Base-by-base conservation (phyloP, 2,329 filamentous ascomycete species). In the Massarina eburnea region DNA sequence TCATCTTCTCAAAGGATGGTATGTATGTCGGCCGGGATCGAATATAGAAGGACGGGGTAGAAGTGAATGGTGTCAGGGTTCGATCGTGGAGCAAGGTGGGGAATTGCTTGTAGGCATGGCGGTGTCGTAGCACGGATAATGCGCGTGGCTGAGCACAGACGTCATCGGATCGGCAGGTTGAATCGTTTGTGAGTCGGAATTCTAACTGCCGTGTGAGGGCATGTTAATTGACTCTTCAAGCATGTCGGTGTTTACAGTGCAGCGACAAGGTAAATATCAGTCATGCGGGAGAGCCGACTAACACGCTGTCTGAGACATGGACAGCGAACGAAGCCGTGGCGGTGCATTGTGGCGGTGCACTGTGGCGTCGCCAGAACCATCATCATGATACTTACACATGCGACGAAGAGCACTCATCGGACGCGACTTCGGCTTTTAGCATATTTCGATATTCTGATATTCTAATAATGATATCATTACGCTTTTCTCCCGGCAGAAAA, bases 81-180 rank as follows among this genome's bases (percentile, higher is more conserved):
- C 10, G 17, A 19, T 21, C 15, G 10, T 20, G 32, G 10, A 14
- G 12, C 14, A 34, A 10, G 27, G 39, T 41, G 27, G 29, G 39
- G 39, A 26, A 22, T n/a, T 30, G 21, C 35, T 41, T 17, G 21
- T 14, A 29, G 29, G 32, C 17, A 15, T 18, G 19, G 18, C n/a
- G 20, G 27, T 24, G 22, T 21, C 18, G 20, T 32, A 21, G n/a
- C 12, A n/a, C 30, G 15, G 17, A 22, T 24, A 20, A 39, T 39
- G 39, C 33, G 46, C 9, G 43, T 50, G 48, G 43, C 48, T 46
- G 26, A 45, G 47, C 36, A 26, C 24, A 30, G 33, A 50, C 48
- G 48, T 50, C 48, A 50, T 50, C 27, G 21, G 19, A 15, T 32
- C 10, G 18, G 18, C 17, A 33, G 14, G 33, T 9, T 19, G 22